These are phyloP conservation scores for Eutrema salsugineum DNA, from an alignment of 441 rosid genomes.

Conservation along the genomic window DNA sequence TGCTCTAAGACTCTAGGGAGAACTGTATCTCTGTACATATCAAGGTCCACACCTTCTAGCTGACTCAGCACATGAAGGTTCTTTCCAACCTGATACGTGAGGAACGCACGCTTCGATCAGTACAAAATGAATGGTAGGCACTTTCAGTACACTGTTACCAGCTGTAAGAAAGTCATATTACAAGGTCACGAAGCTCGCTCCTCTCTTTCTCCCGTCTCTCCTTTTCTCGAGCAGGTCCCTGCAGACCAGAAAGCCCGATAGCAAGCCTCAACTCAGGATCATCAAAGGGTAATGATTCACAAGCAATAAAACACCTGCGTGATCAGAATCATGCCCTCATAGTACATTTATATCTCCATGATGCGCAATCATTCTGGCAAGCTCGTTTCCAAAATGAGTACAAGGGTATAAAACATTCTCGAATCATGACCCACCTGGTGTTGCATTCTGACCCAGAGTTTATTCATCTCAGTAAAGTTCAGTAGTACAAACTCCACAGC, in stretches of 20 bases:
- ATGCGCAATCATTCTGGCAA: slow-evolving; percentile 44
- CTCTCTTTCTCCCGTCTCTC: slow-evolving; percentile 81
- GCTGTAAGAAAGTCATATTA: slow-evolving; percentile 45
- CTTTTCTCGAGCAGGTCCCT: slow-evolving; percentile 89
- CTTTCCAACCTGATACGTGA: slow-evolving; percentile 67
- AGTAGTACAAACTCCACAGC: slow-evolving; percentile 79
- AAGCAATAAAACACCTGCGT: slow-evolving; percentile 73
- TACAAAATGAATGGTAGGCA: slow-evolving; percentile 34
- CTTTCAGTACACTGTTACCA: slow-evolving; percentile 40
- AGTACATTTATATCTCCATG: slow-evolving; percentile 49
- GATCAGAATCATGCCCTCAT: slow-evolving; percentile 76
- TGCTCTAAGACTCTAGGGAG: slow-evolving; percentile 83
- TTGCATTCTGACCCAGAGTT: slow-evolving; percentile 91
- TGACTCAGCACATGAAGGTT: slow-evolving; percentile 82
- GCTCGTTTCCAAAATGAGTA: slow-evolving; percentile 47
- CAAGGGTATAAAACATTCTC: slow-evolving; percentile 39
- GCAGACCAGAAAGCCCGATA: slow-evolving; percentile 86
- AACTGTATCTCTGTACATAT: slow-evolving; percentile 68
- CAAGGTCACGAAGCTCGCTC: slow-evolving; percentile 91
- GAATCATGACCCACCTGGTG: slow-evolving; percentile 79
- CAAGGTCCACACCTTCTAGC: slow-evolving; percentile 79
- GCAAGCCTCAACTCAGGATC: slow-evolving; percentile 82
- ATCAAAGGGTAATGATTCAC: slow-evolving; percentile 75
- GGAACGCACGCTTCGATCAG: slow-evolving; percentile 34
- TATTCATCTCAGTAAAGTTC: slow-evolving; percentile 86